phyloP scores from a whole-genome alignment of 768 basidiomycete genomes.

The Jaapia argillacea region DNA sequence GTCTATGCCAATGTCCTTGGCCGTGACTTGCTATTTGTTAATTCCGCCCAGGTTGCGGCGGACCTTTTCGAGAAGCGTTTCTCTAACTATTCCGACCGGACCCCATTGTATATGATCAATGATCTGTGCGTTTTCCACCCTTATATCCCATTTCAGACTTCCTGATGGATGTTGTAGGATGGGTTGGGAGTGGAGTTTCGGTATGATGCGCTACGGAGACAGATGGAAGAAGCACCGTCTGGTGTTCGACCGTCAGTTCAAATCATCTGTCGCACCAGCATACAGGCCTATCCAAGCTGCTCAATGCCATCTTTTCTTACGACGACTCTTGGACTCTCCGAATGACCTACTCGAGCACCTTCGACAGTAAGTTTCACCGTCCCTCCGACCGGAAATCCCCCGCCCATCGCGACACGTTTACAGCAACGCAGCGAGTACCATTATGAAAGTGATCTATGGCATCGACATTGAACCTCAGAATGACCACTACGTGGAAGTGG shows the following conservation, averaged over 20 bases:
- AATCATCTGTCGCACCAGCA: background rate
- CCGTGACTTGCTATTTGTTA: background rate
- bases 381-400: background rate
- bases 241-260: background rate
- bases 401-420: background rate
- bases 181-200: background rate
- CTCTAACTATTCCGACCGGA: slow-evolving; percentile 8
- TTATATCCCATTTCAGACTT: background rate
- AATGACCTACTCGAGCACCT: slow-evolving; percentile 5
- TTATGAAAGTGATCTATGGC: background rate
- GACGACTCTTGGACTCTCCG: slow-evolving; percentile 3
- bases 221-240: slow-evolving; percentile 1
- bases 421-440: background rate
- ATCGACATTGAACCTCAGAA: background rate
- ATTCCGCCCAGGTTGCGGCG: background rate
- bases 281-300: background rate
- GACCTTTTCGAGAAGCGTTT: slow-evolving; percentile 7
- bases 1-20: background rate
- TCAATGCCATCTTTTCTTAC: background rate
- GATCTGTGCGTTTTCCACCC: slow-evolving; percentile 5
- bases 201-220: slow-evolving; percentile 3
- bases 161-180: background rate
- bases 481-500: slow-evolving; percentile 4
- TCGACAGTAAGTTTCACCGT: slow-evolving; percentile 5
- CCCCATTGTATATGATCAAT: slow-evolving; percentile 1